Percentiles rank a stretch among this genome's conserved stretches.
Evolutionary conservation across 352 stramenopile genomes (phyloP).

Genomic region (Phytophthora pini): DNA sequence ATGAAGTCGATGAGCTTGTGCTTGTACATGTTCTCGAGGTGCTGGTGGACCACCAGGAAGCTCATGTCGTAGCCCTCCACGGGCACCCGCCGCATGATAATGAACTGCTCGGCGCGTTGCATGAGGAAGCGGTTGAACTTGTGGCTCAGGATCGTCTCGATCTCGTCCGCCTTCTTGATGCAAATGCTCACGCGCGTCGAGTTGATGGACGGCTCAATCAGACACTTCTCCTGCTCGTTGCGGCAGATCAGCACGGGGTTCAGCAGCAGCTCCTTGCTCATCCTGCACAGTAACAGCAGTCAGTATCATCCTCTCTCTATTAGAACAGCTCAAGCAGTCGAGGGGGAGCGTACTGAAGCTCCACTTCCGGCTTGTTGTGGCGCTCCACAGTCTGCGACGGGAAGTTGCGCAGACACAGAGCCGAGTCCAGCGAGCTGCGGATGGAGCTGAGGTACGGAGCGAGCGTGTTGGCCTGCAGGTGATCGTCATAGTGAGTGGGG

Average conservation of each 20-base stretch:
- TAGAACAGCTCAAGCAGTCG: no score
- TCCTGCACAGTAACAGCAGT: conserved; percentile 36
- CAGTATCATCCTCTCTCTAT: neutral
- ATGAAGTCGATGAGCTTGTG: conserved; percentile 98
- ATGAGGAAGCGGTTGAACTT: conserved; percentile 97
- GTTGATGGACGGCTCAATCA: conserved; percentile 96
- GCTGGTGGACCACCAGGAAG: conserved; percentile 95
- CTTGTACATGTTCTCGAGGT: conserved; percentile 96
- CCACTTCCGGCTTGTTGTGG: conserved; percentile 97
- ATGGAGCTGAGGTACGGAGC: conserved; percentile 94
- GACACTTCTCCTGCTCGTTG: conserved; percentile 93
- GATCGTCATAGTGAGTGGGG: neutral
- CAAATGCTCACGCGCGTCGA: conserved; percentile 95
- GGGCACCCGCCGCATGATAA: conserved; percentile 94
- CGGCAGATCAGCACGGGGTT: conserved; percentile 95
- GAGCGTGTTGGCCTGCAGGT: conserved; percentile 77
- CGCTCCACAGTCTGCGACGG: conserved; percentile 96
- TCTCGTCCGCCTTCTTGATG: conserved; percentile 97
- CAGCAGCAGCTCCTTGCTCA: conserved; percentile 94
- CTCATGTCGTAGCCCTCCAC: conserved; percentile 96
- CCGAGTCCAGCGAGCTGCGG: conserved; percentile 91
- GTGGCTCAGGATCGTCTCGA: conserved; percentile 94
- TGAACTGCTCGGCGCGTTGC: conserved; percentile 96
- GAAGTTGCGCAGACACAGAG: conserved; percentile 95
- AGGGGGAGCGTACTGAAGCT: conserved; percentile 76